Evolutionary conservation across 2,329 filamentous ascomycete species (phyloP), one percentile per base, ranked within the genome.

Genomic region (Penicillium sp.): DNA sequence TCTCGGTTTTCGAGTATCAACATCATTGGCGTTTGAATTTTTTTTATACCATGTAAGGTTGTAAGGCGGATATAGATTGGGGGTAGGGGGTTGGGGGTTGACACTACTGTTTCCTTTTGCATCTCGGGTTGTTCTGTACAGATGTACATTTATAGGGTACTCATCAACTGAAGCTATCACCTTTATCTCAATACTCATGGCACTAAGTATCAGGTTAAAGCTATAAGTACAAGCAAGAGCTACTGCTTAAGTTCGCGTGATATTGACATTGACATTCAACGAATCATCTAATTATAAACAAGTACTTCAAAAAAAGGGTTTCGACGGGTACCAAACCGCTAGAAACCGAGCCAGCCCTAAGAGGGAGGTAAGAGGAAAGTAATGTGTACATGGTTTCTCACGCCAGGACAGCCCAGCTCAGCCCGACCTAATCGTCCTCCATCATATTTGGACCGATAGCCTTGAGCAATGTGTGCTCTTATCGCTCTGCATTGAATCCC

Each of bases 221-320:
- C n/a, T n/a, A n/a, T n/a, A 28, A 28, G 24, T 5, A 10, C 24
- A 28, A 28, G 24, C 10, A 33, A 37, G 7, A 37, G 2, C 21
- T 40, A 23, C 21, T 23, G 3, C 1, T 21, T 16, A 42, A 43
- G 23, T 13, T 13, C 21, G 39, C 23, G 8, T 45, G 42, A 53
- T 57, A 56, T 54, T 45, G 48, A 52, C 48, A 56, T 56, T 45
- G 51, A 54, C 51, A 58, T 47, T 48, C 44, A 54, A 58, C 23
- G 28, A 39, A 29, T 57, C 52, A 57, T 59, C 42, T 58, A 54
- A 60, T 61, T 63, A 61, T 61, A 55, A 63, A 59, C 48, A 55
- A 44, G 51, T 21, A 57, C 54, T 48, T 34, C 39, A 43, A 31
- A 51, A 21, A 37, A 37, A 48, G 52, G 28, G 47, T 18, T 24